Percentiles rank a stretch among this genome's conserved stretches.
phyloP scores from a whole-genome alignment of 83 land plant genomes.

The Picea abies region DNA sequence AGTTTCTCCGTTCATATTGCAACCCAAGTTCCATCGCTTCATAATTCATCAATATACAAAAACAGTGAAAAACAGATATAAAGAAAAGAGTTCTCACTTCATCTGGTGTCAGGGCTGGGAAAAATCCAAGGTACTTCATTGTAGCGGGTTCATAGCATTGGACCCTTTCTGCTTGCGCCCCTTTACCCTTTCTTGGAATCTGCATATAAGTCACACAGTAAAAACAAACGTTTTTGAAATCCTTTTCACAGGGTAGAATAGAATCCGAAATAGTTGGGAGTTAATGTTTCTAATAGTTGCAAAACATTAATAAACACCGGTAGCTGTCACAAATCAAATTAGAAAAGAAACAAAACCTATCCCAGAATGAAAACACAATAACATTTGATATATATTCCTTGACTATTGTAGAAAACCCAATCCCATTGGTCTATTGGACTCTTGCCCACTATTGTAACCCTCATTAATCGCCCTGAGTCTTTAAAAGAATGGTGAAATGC shows the following conservation, averaged over 20 bases:
- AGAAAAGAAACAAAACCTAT: background rate
- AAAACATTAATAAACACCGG: too few species aligned
- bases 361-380: background rate
- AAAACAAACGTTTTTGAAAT: background rate
- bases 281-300: too few species aligned
- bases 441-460: too few species aligned
- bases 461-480: too few species aligned
- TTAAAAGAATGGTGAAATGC: too few species aligned
- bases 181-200: conserved; percentile 69
- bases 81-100: conserved; percentile 50
- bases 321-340: conserved; percentile 33
- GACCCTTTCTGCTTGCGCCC: conserved; percentile 63
- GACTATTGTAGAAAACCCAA: too few species aligned
- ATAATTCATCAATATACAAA: conserved; percentile 5
- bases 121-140: conserved; percentile 88
- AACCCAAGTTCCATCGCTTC: background rate
- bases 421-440: too few species aligned
- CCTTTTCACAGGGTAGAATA: too few species aligned
- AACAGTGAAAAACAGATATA: background rate
- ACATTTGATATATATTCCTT: too few species aligned
- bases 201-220: conserved; percentile 42
- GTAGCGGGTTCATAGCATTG: conserved; percentile 98
- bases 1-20: background rate
- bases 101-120: conserved; percentile 58
- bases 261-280: too few species aligned